Base-by-base conservation (phyloP, 1,284 basidiomycete species). In the Tranzscheliella williamsii region DNA sequence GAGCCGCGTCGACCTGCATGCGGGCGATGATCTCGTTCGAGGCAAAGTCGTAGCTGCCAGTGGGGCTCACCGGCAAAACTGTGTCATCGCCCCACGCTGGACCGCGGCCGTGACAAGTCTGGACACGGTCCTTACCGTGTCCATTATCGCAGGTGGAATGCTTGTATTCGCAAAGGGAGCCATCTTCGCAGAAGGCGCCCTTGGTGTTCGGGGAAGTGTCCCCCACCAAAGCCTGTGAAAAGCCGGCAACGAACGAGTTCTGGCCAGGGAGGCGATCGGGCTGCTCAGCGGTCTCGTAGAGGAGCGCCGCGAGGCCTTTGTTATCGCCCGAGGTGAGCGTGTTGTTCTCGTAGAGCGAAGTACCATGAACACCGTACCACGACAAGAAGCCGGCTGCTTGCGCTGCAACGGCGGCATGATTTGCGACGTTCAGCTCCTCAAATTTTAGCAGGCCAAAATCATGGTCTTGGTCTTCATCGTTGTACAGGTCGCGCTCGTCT, bases 301-400 rank as follows among this genome's bases (percentile, higher is more conserved):
- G 16, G 20, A 72, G 33, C n/a, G 70, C 70, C 3, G 70, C 70
- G 3, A 72, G 47, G 24, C 70, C 70, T 39, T 72, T 72, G 61
- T 72, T 72, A 38, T 72, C 70, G 9, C 51, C 54, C 23, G 57
- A 63, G 5, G 67, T 70, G 13, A 72, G 52, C 13, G 70, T 72
- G 35, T 72, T 72, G 65, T 72, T 72, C 48, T 70, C 65, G 49
- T 68, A 68, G 26, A 68, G 46, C 27, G 53, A 58, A 2, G 65
- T 68, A 5, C 88, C 87, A 78, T 90, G 89, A 0, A 90, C 88
- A 0, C 87, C 81, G 73, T 86, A 90, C 80, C 89, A 89, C 70
- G 84, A 62, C 4, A 72, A 55, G 24, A 72, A 55, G 5, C 65
- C 70, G n/a, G 56, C 52, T 4, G 67, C 22, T 12, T 43, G 27